phyloP scores from a whole-genome alignment of 2,329 filamentous ascomycete genomes.

The Alternaria viburni region DNA sequence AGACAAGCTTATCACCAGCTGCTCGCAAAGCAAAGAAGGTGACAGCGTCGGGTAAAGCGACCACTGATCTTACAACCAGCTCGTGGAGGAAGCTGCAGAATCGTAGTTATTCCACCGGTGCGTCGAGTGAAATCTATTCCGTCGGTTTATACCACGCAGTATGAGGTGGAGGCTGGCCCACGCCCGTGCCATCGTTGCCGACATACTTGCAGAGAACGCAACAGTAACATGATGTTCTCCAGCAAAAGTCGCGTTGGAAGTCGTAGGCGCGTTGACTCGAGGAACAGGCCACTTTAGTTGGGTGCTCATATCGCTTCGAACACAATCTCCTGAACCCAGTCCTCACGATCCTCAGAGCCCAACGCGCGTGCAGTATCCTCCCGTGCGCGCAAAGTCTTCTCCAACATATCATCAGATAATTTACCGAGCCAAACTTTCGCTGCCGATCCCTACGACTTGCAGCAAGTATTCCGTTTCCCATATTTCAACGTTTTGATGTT shows the following conservation, averaged over 20 bases:
- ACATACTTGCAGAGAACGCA: background rate
- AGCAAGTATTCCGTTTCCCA: background rate
- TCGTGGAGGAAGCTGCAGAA: background rate
- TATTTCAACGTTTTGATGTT: background rate
- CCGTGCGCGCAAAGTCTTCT: background rate
- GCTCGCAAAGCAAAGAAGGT: background rate
- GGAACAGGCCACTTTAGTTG: background rate
- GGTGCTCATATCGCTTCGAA: background rate
- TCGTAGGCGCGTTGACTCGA: background rate
- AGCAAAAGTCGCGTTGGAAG: background rate
- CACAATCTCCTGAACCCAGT: background rate
- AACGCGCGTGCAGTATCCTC: background rate
- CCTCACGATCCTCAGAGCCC: background rate
- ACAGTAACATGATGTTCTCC: background rate
- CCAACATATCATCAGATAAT: background rate
- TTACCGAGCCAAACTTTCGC: background rate
- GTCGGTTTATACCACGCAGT: background rate
- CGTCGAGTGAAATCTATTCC: background rate
- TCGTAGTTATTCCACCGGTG: fast-evolving
- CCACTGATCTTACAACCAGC: background rate
- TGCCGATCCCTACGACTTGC: background rate
- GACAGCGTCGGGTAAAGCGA: background rate
- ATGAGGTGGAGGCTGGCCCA: background rate
- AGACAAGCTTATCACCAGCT: background rate
- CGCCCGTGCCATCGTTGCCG: background rate